phyloP scores from a whole-genome alignment of 2,329 filamentous ascomycete genomes.

The Cephalotrichum gorgonifer region DNA sequence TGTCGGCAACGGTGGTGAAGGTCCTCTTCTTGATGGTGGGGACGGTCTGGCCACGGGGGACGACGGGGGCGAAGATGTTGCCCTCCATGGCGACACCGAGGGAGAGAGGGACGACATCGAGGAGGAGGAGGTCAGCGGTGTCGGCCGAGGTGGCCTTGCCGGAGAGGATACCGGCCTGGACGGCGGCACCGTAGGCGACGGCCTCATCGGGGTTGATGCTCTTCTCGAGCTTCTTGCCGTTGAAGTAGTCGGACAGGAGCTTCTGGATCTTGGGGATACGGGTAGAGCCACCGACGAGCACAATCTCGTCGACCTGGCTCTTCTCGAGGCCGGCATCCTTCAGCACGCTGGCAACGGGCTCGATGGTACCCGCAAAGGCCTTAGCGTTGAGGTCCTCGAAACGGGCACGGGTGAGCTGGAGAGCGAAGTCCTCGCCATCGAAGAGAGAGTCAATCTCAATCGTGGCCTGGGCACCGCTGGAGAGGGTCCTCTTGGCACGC shows the following conservation, averaged over 20 bases:
- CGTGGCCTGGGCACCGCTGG: conserved; percentile 92
- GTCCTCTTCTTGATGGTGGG: conserved; percentile 77
- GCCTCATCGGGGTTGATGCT: conserved; percentile 99
- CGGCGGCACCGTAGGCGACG: conserved; percentile 95
- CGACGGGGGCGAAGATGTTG: conserved; percentile 95
- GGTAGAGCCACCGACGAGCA: conserved; percentile 96
- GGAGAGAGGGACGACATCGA: conserved; percentile 93
- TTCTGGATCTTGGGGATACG: conserved; percentile 99
- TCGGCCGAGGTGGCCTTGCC: conserved; percentile 96
- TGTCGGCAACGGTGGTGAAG: conserved; percentile 76
- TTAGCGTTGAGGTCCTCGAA: conserved; percentile 98
- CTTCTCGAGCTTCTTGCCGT: conserved; percentile 99
- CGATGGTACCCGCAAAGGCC: conserved; percentile 85
- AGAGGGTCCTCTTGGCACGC: conserved; percentile 98
- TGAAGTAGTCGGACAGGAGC: conserved; percentile 97
- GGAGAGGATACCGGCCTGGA: conserved; percentile 97
- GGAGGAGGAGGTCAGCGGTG: conserved; percentile 84
- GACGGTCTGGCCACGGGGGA: conserved; percentile 67
- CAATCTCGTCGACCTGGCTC: conserved; percentile 91
- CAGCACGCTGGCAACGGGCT: conserved; percentile 92
- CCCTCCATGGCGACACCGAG: conserved; percentile 99
- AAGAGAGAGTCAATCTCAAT: conserved; percentile 98
- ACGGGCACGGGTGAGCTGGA: conserved; percentile 94
- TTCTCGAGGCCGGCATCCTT: conserved; percentile 88
- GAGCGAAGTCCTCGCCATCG: conserved; percentile 95